Base-by-base conservation (phyloP, 768 basidiomycete genomes). In the Strobilomyces dryophilus region DNA sequence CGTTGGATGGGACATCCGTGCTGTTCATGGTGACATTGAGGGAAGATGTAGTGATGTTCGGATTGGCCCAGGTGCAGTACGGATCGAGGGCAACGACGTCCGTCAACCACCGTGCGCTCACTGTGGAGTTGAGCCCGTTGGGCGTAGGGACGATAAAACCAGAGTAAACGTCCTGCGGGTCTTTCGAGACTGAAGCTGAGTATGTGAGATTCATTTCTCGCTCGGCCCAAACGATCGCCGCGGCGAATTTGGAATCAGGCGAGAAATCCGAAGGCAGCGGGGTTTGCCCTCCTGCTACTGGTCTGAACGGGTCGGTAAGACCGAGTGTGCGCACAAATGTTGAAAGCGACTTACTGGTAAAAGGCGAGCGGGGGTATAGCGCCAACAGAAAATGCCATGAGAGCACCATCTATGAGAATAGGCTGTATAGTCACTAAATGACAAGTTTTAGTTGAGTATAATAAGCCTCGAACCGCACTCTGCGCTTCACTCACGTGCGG, bases 51-150 rank as follows among this genome's bases (percentile, higher is more conserved):
- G 47, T 63, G 35, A 55, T 52, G 35, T 66, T 64, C 18, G 65
- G 53, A 17, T 50, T 57, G n/a, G 56, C 53, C 61, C 61, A 65
- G 36, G 49, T 47, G 15, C 64, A 65, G 40, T 54, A 61, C 1
- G 64, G 62, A 43, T 58, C 54, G 21, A 66, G 32, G n/a, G 48
- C 54, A n/a, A 59, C 31, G 10, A 66, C 48, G 12, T 65, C 64
- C 8, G 64, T 61, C 45, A 65, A 47, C 59, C 62, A 65, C 31
- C 65, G 53, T 42, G 62, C 61, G 29, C 18, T 60, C 43, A 21
- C 35, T 6, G 56, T 56, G 32, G 58, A 53, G 41, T 48, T 56
- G 12, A 65, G 54, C 2, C 24, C 34, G 14, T 7, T 34, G 7
- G 59, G 58, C 0, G 49, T 56, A 14, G 59, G 59, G 21, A 56